phyloP scores from a whole-genome alignment of 176 grass and related monocot genomes.

The Thinopyrum elongatum region DNA sequence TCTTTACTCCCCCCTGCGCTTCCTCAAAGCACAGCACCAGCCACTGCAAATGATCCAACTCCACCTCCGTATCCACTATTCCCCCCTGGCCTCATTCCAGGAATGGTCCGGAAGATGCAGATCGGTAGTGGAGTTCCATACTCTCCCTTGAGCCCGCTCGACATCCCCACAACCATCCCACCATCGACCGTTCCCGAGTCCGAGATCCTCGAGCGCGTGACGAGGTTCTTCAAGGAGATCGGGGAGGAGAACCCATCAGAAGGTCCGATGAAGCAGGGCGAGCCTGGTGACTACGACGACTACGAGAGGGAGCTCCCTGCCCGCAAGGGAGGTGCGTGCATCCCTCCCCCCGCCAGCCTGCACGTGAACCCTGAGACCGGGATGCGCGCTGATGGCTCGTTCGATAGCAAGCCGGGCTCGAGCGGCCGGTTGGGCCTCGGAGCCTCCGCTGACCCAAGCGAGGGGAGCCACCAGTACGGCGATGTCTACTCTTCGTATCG shows the following conservation, averaged over 20 bases:
- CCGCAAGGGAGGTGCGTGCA: slow-evolving; percentile 83
- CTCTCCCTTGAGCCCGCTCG: slow-evolving; percentile 83
- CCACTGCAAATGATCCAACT: slow-evolving; percentile 37
- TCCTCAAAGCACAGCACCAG: slow-evolving; percentile 31
- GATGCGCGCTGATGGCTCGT: slow-evolving; percentile 62
- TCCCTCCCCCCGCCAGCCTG: slow-evolving; percentile 79
- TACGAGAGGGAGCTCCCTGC: slow-evolving; percentile 71
- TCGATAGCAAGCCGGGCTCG: slow-evolving; percentile 62
- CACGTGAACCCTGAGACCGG: slow-evolving; percentile 80
- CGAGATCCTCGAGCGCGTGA: slow-evolving; percentile 77
- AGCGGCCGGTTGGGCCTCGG: slow-evolving; percentile 73
- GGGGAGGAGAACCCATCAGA: slow-evolving; percentile 91
- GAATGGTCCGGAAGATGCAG: slow-evolving; percentile 98
- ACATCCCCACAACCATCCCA: slow-evolving; percentile 87
- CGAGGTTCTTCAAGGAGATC: slow-evolving; percentile 90
- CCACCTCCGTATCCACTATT: slow-evolving; percentile 90
- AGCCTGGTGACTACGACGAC: slow-evolving; percentile 55
- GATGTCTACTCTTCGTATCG: slow-evolving; percentile 89
- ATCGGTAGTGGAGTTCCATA: slow-evolving; percentile 94
- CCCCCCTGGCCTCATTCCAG: slow-evolving; percentile 93
- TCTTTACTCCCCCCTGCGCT: slow-evolving; percentile 21
- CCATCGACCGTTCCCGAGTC: slow-evolving; percentile 70
- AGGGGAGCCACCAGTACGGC: slow-evolving; percentile 78
- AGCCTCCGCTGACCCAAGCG: slow-evolving; percentile 60
- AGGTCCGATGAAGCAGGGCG: slow-evolving; percentile 62